These are phyloP conservation scores for Xylaria curta DNA, from an alignment of 495 filamentous ascomycete genomes.

Conservation along the genomic window DNA sequence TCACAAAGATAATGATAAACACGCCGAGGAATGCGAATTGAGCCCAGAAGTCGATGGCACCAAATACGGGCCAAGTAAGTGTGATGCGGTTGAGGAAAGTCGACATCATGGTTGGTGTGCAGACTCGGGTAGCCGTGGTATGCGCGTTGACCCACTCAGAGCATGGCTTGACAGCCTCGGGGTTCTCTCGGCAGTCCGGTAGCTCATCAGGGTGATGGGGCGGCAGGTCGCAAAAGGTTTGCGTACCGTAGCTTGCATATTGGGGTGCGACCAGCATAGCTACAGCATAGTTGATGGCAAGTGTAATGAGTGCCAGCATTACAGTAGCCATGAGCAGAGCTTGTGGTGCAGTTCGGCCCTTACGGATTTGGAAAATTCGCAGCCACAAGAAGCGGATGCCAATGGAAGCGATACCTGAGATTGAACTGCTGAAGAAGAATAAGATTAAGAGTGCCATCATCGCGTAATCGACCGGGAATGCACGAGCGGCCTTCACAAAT, in stretches of 20 bases:
- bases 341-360: constrained; percentile 87
- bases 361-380: constrained; percentile 85
- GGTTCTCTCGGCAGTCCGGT: constrained; percentile 80
- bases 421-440: constrained; percentile 83
- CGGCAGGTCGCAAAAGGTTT: constrained; percentile 84
- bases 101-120: constrained; percentile 87
- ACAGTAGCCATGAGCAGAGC: constrained; percentile 90
- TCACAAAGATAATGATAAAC: constrained; percentile 78
- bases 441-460: constrained; percentile 83
- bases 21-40: constrained; percentile 89
- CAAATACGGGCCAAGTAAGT: constrained; percentile 96
- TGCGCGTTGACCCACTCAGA: constrained; percentile 70
- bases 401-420: constrained; percentile 82
- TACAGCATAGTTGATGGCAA: constrained; percentile 90
- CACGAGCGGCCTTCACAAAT: constrained; percentile 78
- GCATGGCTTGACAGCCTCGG: constrained; percentile 76
- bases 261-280: constrained; percentile 92
- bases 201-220: constrained; percentile 61
- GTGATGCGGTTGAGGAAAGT: constrained; percentile 93
- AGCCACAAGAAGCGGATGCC: constrained; percentile 98
- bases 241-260: constrained; percentile 91
- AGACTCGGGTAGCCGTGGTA: constrained; percentile 69
- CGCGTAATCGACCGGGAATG: constrained; percentile 92
- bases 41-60: constrained; percentile 91
- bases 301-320: constrained; percentile 83